phyloP scores from a whole-genome alignment of 208 protist species.

The Trypanosoma platydactyli region DNA sequence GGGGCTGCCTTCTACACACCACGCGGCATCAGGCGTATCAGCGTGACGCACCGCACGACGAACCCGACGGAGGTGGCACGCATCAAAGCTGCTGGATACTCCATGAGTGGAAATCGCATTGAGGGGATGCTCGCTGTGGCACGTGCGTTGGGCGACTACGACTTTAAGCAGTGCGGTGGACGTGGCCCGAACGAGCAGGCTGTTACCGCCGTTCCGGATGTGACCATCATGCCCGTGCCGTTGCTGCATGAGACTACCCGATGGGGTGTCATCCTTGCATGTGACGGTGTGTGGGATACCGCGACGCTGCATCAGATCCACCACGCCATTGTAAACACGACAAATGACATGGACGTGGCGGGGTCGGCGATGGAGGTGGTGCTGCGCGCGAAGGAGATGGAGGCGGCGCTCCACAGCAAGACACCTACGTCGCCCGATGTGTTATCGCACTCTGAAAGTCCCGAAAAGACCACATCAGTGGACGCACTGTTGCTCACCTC shows the following conservation, averaged over 20 bases:
- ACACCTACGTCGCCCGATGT: not conserved
- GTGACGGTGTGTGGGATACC: conserved; percentile 86
- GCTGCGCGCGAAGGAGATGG: conserved; percentile 46
- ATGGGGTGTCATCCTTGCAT: conserved; percentile 78
- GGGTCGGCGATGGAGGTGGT: conserved; percentile 50
- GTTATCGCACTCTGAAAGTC: not conserved
- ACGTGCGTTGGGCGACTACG: conserved; percentile 80
- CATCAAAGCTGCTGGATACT: conserved; percentile 66
- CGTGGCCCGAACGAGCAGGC: conserved; percentile 57
- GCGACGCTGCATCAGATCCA: conserved; percentile 75
- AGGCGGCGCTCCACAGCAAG: not conserved
- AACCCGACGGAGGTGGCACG: conserved; percentile 48
- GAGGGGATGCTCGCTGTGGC: conserved; percentile 81
- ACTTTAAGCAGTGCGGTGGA: conserved; percentile 87
- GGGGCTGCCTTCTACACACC: conserved; percentile 64
- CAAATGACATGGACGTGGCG: conserved; percentile 64
- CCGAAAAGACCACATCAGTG: conserved; percentile 22
- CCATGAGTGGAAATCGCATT: conserved; percentile 52
- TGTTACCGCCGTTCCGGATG: conserved; percentile 61
- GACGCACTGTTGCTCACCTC: conserved; percentile 58
- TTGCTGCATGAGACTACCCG: conserved; percentile 20
- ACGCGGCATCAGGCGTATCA: conserved; percentile 44
- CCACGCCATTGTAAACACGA: conserved; percentile 66
- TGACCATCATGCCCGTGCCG: conserved; percentile 63
- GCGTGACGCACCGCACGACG: conserved; percentile 58